Conservation (phyloP, 805 yeast species). For the Trichomonascus vanleenenianus region DNA sequence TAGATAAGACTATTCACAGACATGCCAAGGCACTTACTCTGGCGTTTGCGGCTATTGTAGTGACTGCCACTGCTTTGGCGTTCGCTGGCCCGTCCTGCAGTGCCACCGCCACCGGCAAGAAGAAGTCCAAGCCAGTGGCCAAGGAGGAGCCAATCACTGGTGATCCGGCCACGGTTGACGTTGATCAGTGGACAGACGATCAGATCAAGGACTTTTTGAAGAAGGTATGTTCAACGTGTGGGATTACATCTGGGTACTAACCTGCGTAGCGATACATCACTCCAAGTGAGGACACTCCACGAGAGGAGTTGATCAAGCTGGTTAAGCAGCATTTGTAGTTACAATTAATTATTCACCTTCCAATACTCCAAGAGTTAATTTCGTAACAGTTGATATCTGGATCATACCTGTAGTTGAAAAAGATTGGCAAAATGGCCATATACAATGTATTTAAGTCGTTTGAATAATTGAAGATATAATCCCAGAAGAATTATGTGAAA, state of each 20-base stretch:
- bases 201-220: conserved; percentile 15
- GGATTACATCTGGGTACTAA: background rate
- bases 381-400: no score
- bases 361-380: no score
- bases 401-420: no score
- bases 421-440: no score
- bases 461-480: no score
- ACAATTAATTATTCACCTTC: no score
- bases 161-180: conserved; percentile 10
- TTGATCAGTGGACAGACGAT: conserved; percentile 14
- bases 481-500: no score
- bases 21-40: conserved; percentile 17
- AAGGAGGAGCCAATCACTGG: conserved; percentile 5
- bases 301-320: conserved; percentile 14
- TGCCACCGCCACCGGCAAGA: background rate
- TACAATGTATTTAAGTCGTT: no score
- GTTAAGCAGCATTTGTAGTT: conserved; percentile 7
- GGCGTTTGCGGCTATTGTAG: conserved; percentile 22
- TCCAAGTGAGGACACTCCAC: conserved; percentile 16
- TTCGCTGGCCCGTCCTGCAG: conserved; percentile 6
- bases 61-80: conserved; percentile 18
- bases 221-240: conserved; percentile 11
- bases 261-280: conserved; percentile 13
- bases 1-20: background rate
- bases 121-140: conserved; percentile 4